Evolutionary conservation across 75 land plant genomes (phyloP).

Genomic region (Picea sitchensis): DNA sequence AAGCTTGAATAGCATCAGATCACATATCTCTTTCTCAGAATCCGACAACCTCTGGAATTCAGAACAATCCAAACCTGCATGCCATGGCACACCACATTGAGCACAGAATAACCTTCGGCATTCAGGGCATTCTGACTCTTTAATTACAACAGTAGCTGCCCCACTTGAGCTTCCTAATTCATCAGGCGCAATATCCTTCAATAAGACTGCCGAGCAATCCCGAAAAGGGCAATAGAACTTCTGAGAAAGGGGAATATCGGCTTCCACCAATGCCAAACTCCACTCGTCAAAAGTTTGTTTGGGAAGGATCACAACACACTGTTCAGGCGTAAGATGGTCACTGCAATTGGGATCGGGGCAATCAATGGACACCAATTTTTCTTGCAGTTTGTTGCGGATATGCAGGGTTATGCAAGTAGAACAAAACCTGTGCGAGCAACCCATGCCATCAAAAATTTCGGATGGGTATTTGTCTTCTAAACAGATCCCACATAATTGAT

Average conservation of each 20-base stretch:
- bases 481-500: slow-evolving; percentile 34
- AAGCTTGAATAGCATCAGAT: slow-evolving; percentile 22
- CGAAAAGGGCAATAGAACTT: slow-evolving; percentile 56
- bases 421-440: slow-evolving; percentile 51
- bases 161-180: neutral
- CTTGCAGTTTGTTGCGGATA: slow-evolving; percentile 28
- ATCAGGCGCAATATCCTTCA: slow-evolving; percentile 22
- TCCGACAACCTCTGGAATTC: slow-evolving; percentile 21
- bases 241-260: slow-evolving; percentile 19
- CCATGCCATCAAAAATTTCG: slow-evolving; percentile 9
- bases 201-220: slow-evolving; percentile 51
- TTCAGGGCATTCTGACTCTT: slow-evolving; percentile 28
- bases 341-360: slow-evolving; percentile 40
- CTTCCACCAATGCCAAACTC: slow-evolving; percentile 32
- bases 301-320: slow-evolving; percentile 19
- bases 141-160: neutral
- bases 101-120: slow-evolving; percentile 49
- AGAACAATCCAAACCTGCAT: slow-evolving; percentile 23
- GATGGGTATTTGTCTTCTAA: slow-evolving; percentile 10
- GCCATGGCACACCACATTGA: slow-evolving; percentile 49
- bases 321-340: slow-evolving; percentile 15
- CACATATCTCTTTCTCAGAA: slow-evolving; percentile 21
- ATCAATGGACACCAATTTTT: slow-evolving; percentile 14
- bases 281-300: slow-evolving; percentile 31
- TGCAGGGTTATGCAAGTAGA: slow-evolving; percentile 23